A percentile compares a stretch with the other conserved stretches of the same genome.
Conservation (phyloP, 2,329 filamentous ascomycete species). For the Sclerotinia spermophila region DNA sequence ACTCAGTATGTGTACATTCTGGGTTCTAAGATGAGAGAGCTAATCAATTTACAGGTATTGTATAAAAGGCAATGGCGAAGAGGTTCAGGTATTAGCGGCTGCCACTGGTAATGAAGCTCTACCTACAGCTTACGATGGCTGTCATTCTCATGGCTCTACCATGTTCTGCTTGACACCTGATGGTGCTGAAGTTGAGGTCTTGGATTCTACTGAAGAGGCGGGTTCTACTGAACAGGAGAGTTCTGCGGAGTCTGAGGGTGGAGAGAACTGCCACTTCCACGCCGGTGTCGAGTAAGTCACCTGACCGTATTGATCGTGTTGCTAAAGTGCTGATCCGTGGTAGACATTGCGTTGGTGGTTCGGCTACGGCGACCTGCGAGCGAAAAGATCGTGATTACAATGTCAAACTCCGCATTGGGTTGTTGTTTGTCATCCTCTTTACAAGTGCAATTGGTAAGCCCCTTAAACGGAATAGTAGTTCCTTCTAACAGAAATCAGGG, state of each 20-base stretch:
- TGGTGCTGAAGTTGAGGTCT: background rate
- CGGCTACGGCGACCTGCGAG: background rate
- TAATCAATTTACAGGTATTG: background rate
- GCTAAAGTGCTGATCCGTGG: background rate
- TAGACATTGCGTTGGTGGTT: background rate
- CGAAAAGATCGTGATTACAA: conserved; percentile 6
- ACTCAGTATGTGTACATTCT: background rate
- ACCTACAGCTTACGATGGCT: background rate
- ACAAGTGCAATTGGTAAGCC: background rate
- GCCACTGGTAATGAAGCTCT: background rate
- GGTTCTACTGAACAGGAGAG: background rate
- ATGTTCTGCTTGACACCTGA: background rate
- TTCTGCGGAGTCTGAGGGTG: background rate
- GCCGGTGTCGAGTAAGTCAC: background rate
- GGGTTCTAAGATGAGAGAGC: background rate
- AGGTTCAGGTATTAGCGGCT: background rate
- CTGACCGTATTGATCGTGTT: background rate
- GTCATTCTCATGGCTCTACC: background rate
- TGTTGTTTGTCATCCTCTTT: conserved; percentile 1
- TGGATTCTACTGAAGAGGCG: too few relatives aligned
- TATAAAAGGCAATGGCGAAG: background rate
- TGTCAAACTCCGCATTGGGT: background rate
- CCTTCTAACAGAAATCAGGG: background rate
- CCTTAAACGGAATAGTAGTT: background rate
- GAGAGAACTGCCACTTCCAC: background rate